phyloP scores from a whole-genome alignment of 495 filamentous ascomycete genomes.

The Aspergillus nanangensis region DNA sequence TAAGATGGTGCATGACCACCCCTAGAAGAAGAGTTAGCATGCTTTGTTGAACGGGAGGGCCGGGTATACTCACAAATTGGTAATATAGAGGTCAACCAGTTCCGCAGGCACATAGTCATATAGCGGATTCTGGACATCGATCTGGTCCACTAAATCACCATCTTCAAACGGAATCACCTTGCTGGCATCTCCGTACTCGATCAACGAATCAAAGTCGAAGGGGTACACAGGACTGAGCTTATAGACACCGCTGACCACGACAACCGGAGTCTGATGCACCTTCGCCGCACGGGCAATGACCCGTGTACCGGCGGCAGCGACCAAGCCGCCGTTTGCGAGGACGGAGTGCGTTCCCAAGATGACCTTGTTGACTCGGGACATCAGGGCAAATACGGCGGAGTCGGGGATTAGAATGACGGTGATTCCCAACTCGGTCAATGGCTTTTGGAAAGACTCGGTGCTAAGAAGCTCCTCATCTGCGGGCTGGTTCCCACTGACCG shows the following conservation, averaged over 20 bases:
- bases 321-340: slow-evolving; percentile 76
- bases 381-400: slow-evolving; percentile 81
- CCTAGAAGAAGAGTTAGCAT: slow-evolving; percentile 39
- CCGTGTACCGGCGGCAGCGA: slow-evolving; percentile 73
- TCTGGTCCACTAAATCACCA: slow-evolving; percentile 65
- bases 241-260: slow-evolving; percentile 81
- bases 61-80: slow-evolving; percentile 74
- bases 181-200: slow-evolving; percentile 77
- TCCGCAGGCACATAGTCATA: slow-evolving; percentile 81
- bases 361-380: slow-evolving; percentile 92
- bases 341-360: slow-evolving; percentile 82
- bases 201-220: slow-evolving; percentile 67
- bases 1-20: slow-evolving; percentile 79
- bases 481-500: slow-evolving; percentile 47
- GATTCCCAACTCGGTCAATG: slow-evolving; percentile 70
- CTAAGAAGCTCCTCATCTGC: slow-evolving; percentile 44
- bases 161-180: slow-evolving; percentile 70
- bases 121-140: slow-evolving; percentile 75
- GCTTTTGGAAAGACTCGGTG: slow-evolving; percentile 63
- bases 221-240: slow-evolving; percentile 87
- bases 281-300: slow-evolving; percentile 79
- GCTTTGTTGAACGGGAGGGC: not conserved
- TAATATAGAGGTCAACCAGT: slow-evolving; percentile 83
- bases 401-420: slow-evolving; percentile 79
- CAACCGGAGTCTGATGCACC: slow-evolving; percentile 72